These are phyloP conservation scores for Phytophthora boehmeriae DNA, from an alignment of 352 stramenopile species.

Conservation along the genomic window DNA sequence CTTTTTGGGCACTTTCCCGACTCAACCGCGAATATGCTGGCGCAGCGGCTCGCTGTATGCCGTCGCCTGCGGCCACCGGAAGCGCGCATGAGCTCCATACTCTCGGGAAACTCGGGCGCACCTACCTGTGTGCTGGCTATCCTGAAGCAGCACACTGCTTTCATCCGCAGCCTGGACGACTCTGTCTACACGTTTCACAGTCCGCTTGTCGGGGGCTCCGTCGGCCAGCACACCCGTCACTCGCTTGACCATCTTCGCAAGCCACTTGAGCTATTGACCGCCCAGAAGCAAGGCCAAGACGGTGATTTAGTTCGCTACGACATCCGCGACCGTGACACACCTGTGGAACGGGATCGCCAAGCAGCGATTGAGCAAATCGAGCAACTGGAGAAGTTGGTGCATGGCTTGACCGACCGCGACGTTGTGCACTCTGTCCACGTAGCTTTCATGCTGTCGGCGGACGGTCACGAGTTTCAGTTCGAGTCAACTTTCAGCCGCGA, in stretches of 20 bases:
- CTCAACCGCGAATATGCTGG: conserved; percentile 6
- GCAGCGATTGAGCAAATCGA: conserved; percentile 65
- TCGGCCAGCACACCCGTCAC: conserved; percentile 82
- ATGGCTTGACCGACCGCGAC: conserved; percentile 29
- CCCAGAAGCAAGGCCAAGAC: conserved; percentile 4
- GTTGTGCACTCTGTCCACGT: conserved; percentile 43
- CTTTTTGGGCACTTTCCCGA: neutral
- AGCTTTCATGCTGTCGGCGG: conserved; percentile 81
- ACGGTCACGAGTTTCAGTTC: conserved; percentile 73
- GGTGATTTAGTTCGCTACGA: conserved; percentile 63
- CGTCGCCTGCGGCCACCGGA: neutral
- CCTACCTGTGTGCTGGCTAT: conserved; percentile 61
- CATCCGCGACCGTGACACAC: conserved; percentile 67
- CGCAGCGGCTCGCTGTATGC: neutral
- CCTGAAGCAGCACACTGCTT: conserved; percentile 63
- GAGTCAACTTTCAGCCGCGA: conserved; percentile 76
- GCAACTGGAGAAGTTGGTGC: conserved; percentile 41
- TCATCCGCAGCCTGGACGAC: conserved; percentile 58
- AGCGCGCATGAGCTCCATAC: conserved; percentile 12
- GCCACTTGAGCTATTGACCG: conserved; percentile 48
- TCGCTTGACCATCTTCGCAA: conserved; percentile 83
- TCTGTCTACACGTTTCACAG: conserved; percentile 71
- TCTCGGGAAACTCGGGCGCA: conserved; percentile 22
- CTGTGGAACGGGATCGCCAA: conserved; percentile 61
- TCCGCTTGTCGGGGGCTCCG: conserved; percentile 57